Conservation (phyloP, 208 protist genomes). For the Naegleria fowleri region DNA sequence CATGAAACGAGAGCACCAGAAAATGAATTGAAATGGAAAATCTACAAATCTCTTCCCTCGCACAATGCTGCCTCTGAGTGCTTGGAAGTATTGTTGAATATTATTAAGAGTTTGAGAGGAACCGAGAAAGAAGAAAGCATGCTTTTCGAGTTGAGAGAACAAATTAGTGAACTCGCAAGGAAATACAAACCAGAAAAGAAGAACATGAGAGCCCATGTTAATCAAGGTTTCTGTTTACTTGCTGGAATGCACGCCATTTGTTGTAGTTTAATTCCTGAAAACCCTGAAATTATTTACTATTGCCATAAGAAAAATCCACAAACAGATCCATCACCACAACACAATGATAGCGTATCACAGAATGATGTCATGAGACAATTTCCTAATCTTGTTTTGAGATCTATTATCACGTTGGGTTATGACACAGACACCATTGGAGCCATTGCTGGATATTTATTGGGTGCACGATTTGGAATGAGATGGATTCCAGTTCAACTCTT, state of each 20-base stretch:
- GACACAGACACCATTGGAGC: background rate
- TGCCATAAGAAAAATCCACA: background rate
- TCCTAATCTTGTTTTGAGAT: background rate
- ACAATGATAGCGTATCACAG: background rate
- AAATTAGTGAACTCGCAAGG: background rate
- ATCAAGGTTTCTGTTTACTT: background rate
- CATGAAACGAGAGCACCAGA: background rate
- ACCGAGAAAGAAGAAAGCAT: background rate
- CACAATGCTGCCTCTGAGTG: background rate
- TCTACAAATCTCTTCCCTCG: background rate
- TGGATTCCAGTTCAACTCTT: background rate
- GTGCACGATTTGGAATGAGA: background rate
- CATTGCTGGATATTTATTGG: background rate
- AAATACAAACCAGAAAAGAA: conserved; percentile 2
- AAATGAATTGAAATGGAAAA: background rate
- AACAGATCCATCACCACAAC: background rate
- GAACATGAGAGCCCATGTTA: background rate
- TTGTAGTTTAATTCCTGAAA: background rate
- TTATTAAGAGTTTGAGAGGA: background rate
- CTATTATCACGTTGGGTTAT: background rate
- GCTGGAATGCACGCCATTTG: background rate
- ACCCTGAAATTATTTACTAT: background rate
- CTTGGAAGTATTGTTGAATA: background rate
- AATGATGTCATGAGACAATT: background rate
- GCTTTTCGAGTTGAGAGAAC: background rate